Percentiles rank a stretch among this genome's conserved stretches.
These are phyloP conservation scores for Davidsoniella eucalypti DNA, from an alignment of 2,329 filamentous ascomycete species.

Conservation along the genomic window DNA sequence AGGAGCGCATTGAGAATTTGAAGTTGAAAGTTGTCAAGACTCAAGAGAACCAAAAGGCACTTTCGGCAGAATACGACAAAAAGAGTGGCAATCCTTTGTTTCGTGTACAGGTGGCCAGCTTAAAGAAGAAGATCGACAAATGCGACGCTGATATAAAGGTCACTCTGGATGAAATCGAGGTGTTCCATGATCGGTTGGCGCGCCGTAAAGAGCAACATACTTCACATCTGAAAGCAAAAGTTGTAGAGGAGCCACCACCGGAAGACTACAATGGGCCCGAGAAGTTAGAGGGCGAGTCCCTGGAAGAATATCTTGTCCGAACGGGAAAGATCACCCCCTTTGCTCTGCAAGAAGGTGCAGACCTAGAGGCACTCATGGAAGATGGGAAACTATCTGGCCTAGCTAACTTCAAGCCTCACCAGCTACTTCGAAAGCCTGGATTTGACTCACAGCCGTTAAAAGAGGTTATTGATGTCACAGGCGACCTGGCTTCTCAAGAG, in stretches of 20 bases:
- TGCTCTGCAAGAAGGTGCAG: slow-evolving; percentile 46
- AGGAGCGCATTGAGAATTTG: slow-evolving; percentile 44
- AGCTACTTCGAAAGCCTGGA: slow-evolving; percentile 55
- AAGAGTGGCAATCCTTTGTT: slow-evolving; percentile 19
- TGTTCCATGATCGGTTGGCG: slow-evolving; percentile 70
- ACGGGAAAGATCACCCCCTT: slow-evolving; percentile 98
- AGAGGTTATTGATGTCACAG: not conserved
- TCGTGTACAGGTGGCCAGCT: slow-evolving; percentile 31
- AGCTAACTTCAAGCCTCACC: slow-evolving; percentile 39
- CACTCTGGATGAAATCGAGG: slow-evolving; percentile 55
- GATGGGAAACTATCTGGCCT: slow-evolving; percentile 17
- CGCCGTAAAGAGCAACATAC: slow-evolving; percentile 36
- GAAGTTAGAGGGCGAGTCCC: slow-evolving; percentile 46
- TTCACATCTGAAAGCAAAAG: slow-evolving; percentile 37
- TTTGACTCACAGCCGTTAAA: slow-evolving; percentile 35
- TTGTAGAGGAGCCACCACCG: not conserved
- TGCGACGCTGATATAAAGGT: slow-evolving; percentile 50
- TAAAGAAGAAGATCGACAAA: slow-evolving; percentile 34
- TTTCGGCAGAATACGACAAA: slow-evolving; percentile 28
- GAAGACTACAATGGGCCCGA: slow-evolving; percentile 1
- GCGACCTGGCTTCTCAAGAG: slow-evolving; percentile 3
- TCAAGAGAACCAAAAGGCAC: slow-evolving; percentile 37
- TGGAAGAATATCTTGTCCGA: slow-evolving; percentile 78
- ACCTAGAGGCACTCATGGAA: slow-evolving; percentile 49
- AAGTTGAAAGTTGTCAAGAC: slow-evolving; percentile 39